Base-by-base conservation (phyloP, 805 yeast genomes). In the Kazachstania psychrophila region DNA sequence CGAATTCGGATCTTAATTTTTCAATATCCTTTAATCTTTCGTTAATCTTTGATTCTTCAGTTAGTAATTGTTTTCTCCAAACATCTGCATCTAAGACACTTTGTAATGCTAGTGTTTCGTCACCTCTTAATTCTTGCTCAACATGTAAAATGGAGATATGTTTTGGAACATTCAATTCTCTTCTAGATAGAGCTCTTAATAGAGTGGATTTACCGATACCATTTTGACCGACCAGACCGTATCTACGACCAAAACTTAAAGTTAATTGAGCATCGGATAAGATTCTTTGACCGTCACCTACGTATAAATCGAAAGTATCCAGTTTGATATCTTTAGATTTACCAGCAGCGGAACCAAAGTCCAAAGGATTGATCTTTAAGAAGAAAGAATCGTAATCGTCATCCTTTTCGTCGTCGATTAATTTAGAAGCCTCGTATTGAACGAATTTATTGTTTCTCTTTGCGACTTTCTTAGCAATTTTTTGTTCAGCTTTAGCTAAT, bases 171-270 rank as follows among this genome's bases (percentile, higher is more conserved):
- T 86, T 77, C 49, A 92, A 69, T 56, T 92, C 98, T 73, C 99
- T 80, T 60, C 94, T 75, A 1, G 96, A 80, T 37, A 92, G 66
- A 0, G 99, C 99, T 48, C 85, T 73, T 56, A 92, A 68, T 37
- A 92, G 65, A 0, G 98, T 92, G 30, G 97, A 88, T 61, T 92
- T 92, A 79, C 99, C 99, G 49, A 92, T 88, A 89, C 99, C 99
- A 67, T 92, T 92, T 58, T 88, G 94, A 62, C 99, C 99, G 30
- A 92, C 96, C 36, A 92, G 66, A 75, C 98, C 99, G 51, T 92
- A 92, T 58, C 97, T 76, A 60, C 83, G 86, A 38, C 98, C 98
- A 58, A 79, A 79, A 20, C 95, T 79, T 45, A 92, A 71, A 1
- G 95, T 78, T 46, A 92, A 73, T 17, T 87, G 72, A 19, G 97